Conservation (phyloP, 768 basidiomycete genomes). For the Fistulinella prunicolor region DNA sequence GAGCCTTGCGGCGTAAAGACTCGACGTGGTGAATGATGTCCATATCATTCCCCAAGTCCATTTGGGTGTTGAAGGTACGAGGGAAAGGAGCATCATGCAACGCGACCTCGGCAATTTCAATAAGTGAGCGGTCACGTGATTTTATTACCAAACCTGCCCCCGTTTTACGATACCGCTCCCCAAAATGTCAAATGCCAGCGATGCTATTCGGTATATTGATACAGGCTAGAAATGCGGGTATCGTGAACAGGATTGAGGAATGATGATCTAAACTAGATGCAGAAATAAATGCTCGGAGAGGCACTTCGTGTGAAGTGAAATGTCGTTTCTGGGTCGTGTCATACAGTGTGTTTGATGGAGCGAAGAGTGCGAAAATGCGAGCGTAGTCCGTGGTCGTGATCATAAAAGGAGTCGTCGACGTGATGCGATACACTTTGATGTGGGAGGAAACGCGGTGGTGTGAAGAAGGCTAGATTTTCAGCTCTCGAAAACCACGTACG, state of each 20-base stretch:
- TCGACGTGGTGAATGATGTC: constrained; percentile 25
- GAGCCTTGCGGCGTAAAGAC: constrained; percentile 23
- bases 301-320: constrained; percentile 1
- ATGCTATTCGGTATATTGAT: constrained; percentile 24
- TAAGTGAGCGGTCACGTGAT: constrained; percentile 14
- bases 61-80: not conserved
- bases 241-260: constrained; percentile 15
- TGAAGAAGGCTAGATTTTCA: constrained; percentile 52
- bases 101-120: too few species aligned
- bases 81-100: constrained; percentile 9
- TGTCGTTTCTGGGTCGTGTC: constrained; percentile 6
- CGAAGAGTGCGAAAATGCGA: constrained; percentile 1
- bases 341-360: constrained; percentile 9
- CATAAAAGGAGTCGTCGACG: constrained; percentile 8
- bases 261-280: constrained; percentile 30
- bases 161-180: too few species aligned
- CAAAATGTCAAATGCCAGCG: too few species aligned
- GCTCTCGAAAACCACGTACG: constrained; percentile 73
- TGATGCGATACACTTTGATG: not conserved
- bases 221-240: constrained; percentile 29
- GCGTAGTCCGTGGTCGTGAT: constrained; percentile 4
- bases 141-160: constrained; percentile 5
- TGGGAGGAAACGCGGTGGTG: not conserved
- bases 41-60: constrained; percentile 8
- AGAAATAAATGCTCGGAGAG: constrained; percentile 19